Evolutionary conservation across 139 green algal genomes (phyloP).

Genomic region (Asterochloris sp.): DNA sequence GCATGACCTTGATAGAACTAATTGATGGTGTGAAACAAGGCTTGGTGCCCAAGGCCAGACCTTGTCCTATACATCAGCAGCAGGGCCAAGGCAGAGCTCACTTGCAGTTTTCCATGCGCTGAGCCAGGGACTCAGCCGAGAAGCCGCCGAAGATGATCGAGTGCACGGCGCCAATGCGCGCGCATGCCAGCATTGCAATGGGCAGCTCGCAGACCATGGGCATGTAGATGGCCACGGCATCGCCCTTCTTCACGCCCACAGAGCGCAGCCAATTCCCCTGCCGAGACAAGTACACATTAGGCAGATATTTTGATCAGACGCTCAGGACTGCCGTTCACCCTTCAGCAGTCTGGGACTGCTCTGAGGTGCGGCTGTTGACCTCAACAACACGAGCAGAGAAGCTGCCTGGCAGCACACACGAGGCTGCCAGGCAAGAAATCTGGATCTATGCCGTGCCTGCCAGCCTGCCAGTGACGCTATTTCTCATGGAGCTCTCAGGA

Average conservation of each 20-base stretch:
- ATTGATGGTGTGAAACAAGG: too few species aligned
- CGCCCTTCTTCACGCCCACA: constrained; percentile 79
- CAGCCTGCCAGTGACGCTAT: too few species aligned
- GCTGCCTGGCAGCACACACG: too few species aligned
- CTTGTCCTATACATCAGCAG: neutral
- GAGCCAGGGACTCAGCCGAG: constrained; percentile 78
- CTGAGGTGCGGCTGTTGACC: too few species aligned
- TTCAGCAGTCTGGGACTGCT: too few species aligned
- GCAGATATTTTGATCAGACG: neutral
- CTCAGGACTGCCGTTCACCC: too few species aligned
- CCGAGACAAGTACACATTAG: neutral
- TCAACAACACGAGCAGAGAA: too few species aligned
- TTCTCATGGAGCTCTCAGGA: too few species aligned
- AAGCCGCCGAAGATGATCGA: constrained; percentile 96
- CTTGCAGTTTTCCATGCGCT: constrained; percentile 59
- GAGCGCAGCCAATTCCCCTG: constrained; percentile 85
- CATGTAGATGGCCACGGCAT: constrained; percentile 89
- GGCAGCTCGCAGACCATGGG: constrained; percentile 58
- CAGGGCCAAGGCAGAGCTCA: neutral
- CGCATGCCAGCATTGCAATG: constrained; percentile 92
- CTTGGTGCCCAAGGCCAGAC: neutral
- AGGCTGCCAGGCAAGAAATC: too few species aligned
- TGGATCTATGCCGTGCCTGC: too few species aligned
- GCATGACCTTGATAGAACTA: too few species aligned
- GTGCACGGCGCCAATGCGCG: constrained; percentile 92